Conservation (phyloP, 805 yeast genomes). For the Candida qinlingensis region DNA sequence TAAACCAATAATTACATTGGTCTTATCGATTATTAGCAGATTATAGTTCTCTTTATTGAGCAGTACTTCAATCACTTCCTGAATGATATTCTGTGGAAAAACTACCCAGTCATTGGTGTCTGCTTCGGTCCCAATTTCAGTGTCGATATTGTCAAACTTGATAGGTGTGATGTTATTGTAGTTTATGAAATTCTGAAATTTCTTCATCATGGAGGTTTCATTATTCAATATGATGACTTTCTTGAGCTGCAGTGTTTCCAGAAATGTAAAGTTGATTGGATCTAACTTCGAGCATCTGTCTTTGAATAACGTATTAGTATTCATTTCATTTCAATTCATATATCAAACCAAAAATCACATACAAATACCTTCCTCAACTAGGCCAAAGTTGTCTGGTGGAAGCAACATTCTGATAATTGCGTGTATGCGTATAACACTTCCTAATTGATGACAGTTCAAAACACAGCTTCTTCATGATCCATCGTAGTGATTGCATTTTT, state of each 20-base stretch:
- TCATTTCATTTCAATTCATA: neutral
- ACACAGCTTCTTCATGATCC: too few relatives aligned
- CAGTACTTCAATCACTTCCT: constrained; percentile 58
- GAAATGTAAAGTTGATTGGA: constrained; percentile 69
- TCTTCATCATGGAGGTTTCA: constrained; percentile 69
- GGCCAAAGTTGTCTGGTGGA: constrained; percentile 89
- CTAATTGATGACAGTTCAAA: too few relatives aligned
- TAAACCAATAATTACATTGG: constrained; percentile 75
- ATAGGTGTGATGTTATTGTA: constrained; percentile 46
- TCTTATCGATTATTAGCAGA: constrained; percentile 69
- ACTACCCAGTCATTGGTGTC: constrained; percentile 55
- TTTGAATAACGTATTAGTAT: constrained; percentile 4
- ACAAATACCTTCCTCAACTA: constrained; percentile 81
- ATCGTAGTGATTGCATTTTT: too few relatives aligned
- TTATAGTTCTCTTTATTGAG: constrained; percentile 62
- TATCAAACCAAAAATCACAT: neutral
- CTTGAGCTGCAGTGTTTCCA: constrained; percentile 64
- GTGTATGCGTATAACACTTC: neutral
- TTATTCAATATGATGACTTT: constrained; percentile 75
- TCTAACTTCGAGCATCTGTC: constrained; percentile 77
- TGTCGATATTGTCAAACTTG: constrained; percentile 28
- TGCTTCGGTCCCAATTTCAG: constrained; percentile 19
- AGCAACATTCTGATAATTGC: constrained; percentile 35
- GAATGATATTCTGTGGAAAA: constrained; percentile 58
- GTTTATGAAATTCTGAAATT: constrained; percentile 60